Evolutionary conservation across 495 filamentous ascomycete genomes (phyloP), one percentile per base, ranked within the genome.

Genomic region (Sordaria brevicollis): DNA sequence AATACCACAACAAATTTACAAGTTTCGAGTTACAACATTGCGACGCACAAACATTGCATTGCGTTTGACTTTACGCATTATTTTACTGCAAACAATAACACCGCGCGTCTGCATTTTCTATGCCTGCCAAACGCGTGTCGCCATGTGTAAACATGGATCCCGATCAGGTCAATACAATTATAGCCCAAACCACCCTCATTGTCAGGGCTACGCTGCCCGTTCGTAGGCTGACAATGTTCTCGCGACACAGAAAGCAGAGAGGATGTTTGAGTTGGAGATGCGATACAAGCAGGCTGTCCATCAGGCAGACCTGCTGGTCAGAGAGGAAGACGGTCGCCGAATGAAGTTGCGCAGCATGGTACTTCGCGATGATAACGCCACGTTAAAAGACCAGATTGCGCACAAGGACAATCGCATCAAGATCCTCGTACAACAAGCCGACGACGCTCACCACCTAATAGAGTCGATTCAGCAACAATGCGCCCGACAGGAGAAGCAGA

Each of bases 291-390:
- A 83, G 62, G 84, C 82, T 70, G 76, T 84, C 49, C 84, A 86
- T 67, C 81, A 86, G 62, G 82, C 89, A 25, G 82, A 89, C 49
- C 76, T 88, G 13, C 75, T 94, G 49, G 77, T 86, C 67, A 89
- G 90, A 76, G 83, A 89, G 39, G 93, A 97, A 77, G 86, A 85
- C 67, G 81, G 83, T 31, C 87, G 93, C 10, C 81, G 87, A 70
- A 74, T 89, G 41, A 86, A 87, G 66, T 81, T 94, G 71, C 86
- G 91, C 62, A 81, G 89, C 65, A 77, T 93, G 19, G 74, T 94
- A 37, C 82, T 91, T 35, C 85, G 90, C 67, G 88, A 93, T 70
- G 91, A 97, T 68, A 90, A 90, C 49, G 68, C 74, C 5, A 70
- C 74, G 1, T 71, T 83, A 19, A 78, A 80, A 35, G 80, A 81